Evolutionary conservation across 176 grass and related monocot genomes (phyloP).

Genomic region (Phyllostachys edulis): DNA sequence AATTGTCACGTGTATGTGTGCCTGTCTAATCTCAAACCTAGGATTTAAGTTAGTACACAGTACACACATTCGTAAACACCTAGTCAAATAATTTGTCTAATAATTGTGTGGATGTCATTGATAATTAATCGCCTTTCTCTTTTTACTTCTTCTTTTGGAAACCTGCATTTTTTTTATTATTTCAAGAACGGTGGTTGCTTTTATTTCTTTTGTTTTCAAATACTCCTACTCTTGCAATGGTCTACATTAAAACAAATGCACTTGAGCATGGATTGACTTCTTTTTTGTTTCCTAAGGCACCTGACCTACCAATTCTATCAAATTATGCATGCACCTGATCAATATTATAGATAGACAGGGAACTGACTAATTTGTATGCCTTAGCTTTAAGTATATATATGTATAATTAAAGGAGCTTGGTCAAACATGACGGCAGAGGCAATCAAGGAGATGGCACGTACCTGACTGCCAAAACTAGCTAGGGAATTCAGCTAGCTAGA

Average conservation of each 20-base stretch:
- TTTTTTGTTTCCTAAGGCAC: neutral
- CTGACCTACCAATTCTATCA: neutral
- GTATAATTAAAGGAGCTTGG: neutral
- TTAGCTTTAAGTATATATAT: neutral
- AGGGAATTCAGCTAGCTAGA: neutral
- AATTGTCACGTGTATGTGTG: neutral
- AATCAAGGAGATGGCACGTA: conserved; percentile 22
- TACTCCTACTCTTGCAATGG: neutral
- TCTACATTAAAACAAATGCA: neutral
- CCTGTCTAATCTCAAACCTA: neutral
- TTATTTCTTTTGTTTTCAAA: neutral
- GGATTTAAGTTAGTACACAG: neutral
- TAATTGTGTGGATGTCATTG: neutral
- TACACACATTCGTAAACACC: neutral
- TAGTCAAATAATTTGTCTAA: neutral
- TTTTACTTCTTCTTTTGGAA: neutral
- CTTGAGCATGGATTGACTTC: neutral
- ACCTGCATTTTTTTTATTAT: neutral
- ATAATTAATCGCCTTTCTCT: neutral
- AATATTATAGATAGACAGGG: neutral
- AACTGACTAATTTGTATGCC: neutral
- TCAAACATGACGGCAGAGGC: conserved; percentile 39
- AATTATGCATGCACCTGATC: conserved; percentile 20
- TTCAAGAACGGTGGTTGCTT: neutral
- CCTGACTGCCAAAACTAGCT: neutral